Evolutionary conservation across 257 asterid species (phyloP).

Genomic region (Fraxinus cuspidata): DNA sequence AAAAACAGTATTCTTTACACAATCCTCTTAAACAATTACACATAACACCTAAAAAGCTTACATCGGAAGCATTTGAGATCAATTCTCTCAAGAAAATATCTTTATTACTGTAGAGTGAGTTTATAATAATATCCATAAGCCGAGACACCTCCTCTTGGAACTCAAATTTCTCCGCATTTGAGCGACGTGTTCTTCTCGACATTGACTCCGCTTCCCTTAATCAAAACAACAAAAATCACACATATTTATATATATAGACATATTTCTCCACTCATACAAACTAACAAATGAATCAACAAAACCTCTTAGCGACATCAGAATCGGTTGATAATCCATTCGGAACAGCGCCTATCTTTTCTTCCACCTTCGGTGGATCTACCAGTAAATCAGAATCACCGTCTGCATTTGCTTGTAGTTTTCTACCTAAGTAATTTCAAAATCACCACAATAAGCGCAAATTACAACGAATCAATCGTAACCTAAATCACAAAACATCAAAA

Average conservation of each 20-base stretch:
- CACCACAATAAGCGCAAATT: neutral
- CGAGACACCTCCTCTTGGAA: constrained; percentile 98
- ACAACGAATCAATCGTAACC: neutral
- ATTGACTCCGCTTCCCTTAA: constrained; percentile 87
- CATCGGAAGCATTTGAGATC: constrained; percentile 98
- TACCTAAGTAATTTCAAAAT: constrained; percentile 39
- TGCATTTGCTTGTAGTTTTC: constrained; percentile 74
- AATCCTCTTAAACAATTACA: neutral
- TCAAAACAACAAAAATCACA: constrained; percentile 24
- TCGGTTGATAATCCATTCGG: constrained; percentile 87
- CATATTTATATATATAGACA: neutral
- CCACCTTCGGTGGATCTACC: constrained; percentile 83
- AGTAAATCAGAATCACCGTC: constrained; percentile 65
- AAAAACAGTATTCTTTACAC: neutral
- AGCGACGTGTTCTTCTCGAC: constrained; percentile 65
- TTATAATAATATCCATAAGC: constrained; percentile 92
- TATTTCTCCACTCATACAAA: neutral
- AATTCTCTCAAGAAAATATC: constrained; percentile 93
- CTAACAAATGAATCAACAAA: constrained; percentile 3
- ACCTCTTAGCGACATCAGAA: constrained; percentile 88
- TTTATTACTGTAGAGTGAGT: constrained; percentile 93
- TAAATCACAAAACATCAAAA: neutral
- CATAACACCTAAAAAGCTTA: constrained; percentile 35
- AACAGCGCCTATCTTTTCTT: constrained; percentile 78
- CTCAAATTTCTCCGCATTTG: constrained; percentile 83